Base-by-base conservation (phyloP, 352 stramenopile species). In the Lagenidium giganteum region DNA sequence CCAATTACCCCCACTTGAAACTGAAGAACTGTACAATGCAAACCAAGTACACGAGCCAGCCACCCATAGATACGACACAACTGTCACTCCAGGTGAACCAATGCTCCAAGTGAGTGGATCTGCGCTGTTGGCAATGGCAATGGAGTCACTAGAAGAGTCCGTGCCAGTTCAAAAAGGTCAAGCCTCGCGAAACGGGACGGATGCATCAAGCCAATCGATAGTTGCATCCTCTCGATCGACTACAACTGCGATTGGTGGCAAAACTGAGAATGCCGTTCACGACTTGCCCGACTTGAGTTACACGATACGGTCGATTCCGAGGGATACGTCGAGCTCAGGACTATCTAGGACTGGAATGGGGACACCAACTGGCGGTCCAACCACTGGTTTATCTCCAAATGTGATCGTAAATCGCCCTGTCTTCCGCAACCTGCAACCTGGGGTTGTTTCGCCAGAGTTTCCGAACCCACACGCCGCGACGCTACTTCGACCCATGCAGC, bases 61-160 rank as follows among this genome's bases (percentile, higher is more conserved):
- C 11, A 38, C 32, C 11, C 11, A 38, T 38, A 18, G 11, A 13
- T 13, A 38, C 11, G 11, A 18, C 16, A 18, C 16, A 20, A 13
- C 32, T 38, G 32, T 38, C 16, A 38, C 11, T 38, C 32, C 32
- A 38, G 32, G n/a, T 43, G n/a, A 20, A 13, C 32, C 20, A 16
- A 21, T 17, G 20, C 11, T 38, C 32, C 32, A 38, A 16, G n/a
- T 43, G 4, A 42, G 36, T 9, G 23, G 41, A 32, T 22, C 18
- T 23, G 24, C 41, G 7, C 32, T 62, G 6, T 32, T 62, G 27
- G 23, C 35, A n/a, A 45, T 62, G 53, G 53, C 53, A 9, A 62
- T 62, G 53, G 53, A 56, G 17, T 22, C 43, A 1, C 13, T 29
- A 22, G 17, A 43, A 16, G 8, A 17, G 17, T 20, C 32, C 11